phyloP scores from a whole-genome alignment of 2,329 filamentous ascomycete genomes.

The Penicillium sp. region DNA sequence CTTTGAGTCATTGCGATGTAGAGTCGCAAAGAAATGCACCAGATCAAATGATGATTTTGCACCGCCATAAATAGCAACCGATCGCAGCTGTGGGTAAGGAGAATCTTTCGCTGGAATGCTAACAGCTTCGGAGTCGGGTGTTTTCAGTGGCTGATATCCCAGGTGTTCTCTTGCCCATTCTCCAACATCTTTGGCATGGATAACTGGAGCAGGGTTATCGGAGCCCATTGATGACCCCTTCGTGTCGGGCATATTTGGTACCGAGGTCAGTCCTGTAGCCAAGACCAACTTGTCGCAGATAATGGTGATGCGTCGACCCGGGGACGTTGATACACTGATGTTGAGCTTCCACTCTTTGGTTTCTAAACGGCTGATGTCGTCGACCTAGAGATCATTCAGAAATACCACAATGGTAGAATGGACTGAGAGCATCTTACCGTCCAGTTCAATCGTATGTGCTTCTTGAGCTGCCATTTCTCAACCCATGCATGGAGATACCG shows the following conservation, averaged over 20 bases:
- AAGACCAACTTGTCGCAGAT: conserved; percentile 29
- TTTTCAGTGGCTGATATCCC: conserved; percentile 21
- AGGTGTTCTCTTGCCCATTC: conserved; percentile 20
- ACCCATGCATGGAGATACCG: conserved; percentile 25
- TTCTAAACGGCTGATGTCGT: conserved; percentile 19
- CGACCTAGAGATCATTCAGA: conserved; percentile 13
- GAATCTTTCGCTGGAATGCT: background rate
- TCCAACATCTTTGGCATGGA: conserved; percentile 26
- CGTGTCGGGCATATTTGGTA: conserved; percentile 21
- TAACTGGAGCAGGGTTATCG: background rate
- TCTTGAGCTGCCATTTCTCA: conserved; percentile 21
- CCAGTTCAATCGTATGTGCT: conserved; percentile 25
- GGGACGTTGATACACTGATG: conserved; percentile 4
- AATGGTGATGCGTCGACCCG: conserved; percentile 1
- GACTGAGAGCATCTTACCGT: conserved; percentile 10
- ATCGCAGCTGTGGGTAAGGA: conserved; percentile 3
- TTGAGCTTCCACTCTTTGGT: conserved; percentile 25
- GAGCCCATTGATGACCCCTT: background rate
- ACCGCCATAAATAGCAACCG: conserved; percentile 25
- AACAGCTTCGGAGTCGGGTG: background rate
- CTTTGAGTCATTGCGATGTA: conserved; percentile 16
- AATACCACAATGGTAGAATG: background rate
- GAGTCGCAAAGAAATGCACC: conserved; percentile 26
- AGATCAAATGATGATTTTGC: conserved; percentile 29
- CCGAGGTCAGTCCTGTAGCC: conserved; percentile 27